phyloP scores from a whole-genome alignment of 2,329 filamentous ascomycete species.

The Fusarium miscanthi region DNA sequence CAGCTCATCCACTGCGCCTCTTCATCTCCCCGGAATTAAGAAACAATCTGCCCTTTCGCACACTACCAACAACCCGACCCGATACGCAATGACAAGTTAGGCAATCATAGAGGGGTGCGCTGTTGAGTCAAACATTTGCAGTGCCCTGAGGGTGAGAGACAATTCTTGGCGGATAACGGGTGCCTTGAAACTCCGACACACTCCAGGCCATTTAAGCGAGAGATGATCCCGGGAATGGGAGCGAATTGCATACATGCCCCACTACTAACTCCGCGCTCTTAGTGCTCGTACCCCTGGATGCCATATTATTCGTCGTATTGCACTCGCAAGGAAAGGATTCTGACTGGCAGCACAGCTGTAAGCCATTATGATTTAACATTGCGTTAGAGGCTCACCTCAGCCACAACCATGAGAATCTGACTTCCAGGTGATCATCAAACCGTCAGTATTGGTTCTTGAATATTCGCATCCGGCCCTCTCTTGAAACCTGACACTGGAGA shows the following conservation, averaged over 20 bases:
- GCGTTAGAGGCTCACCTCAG: constrained; percentile 41
- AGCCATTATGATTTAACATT: background rate
- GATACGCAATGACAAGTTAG: constrained; percentile 15
- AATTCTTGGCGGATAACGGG: constrained; percentile 35
- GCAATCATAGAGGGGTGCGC: constrained; percentile 5
- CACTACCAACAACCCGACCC: constrained; percentile 37
- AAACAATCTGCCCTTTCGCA: constrained; percentile 24
- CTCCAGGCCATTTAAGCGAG: constrained; percentile 28
- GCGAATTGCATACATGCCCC: constrained; percentile 15
- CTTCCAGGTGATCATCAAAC: background rate
- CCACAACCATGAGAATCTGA: background rate
- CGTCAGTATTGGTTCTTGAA: background rate
- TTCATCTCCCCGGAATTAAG: background rate
- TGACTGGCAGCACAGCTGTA: background rate
- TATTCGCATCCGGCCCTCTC: background rate
- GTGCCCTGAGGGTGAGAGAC: background rate
- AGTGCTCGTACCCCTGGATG: constrained; percentile 24
- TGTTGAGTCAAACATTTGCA: background rate
- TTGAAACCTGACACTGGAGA: background rate
- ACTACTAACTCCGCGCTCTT: constrained; percentile 18
- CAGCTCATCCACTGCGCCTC: constrained; percentile 1
- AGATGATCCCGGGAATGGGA: constrained; percentile 25
- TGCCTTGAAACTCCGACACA: constrained; percentile 25
- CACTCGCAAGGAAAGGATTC: background rate
- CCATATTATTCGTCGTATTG: background rate